A percentile compares a stretch with the other conserved stretches of the same genome.
These are phyloP conservation scores for Ensete glaucum DNA, from an alignment of 176 grass and related monocot genomes.

Conservation along the genomic window DNA sequence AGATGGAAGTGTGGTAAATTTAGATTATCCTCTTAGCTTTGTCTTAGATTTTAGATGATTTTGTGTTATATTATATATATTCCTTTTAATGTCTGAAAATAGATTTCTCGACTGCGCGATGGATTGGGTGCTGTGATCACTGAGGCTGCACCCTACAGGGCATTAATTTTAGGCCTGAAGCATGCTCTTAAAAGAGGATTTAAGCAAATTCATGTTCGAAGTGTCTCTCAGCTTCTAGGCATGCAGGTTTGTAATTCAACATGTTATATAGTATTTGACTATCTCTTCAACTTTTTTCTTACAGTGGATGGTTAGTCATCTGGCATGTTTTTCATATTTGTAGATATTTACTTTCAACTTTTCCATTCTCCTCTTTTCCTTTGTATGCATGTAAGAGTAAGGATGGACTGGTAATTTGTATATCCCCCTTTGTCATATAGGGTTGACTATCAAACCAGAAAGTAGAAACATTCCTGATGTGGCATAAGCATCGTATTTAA, in stretches of 20 bases:
- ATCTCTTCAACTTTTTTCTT: constrained; percentile 4
- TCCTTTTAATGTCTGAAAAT: constrained; percentile 5
- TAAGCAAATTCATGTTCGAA: constrained; percentile 60
- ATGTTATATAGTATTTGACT: neutral
- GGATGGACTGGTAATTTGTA: neutral
- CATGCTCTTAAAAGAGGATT: constrained; percentile 69
- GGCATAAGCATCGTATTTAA: too few species aligned
- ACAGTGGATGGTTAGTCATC: neutral
- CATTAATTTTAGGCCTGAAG: constrained; percentile 75
- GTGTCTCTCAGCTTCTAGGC: constrained; percentile 59
- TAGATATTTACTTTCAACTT: neutral
- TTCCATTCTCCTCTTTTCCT: too few species aligned
- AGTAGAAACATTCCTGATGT: too few species aligned
- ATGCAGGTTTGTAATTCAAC: constrained; percentile 39
- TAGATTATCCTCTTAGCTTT: neutral
- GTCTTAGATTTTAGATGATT: neutral
- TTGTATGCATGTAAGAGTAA: neutral
- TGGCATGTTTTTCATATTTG: neutral
- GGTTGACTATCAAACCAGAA: too few species aligned
- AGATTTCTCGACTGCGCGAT: constrained; percentile 76
- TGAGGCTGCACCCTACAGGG: constrained; percentile 69
- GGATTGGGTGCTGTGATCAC: constrained; percentile 54
- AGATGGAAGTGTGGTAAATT: constrained; percentile 3
- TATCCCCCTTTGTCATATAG: too few species aligned
- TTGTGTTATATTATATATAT: neutral